phyloP scores from a whole-genome alignment of 345 rosid species.

The Aquilaria sinensis region DNA sequence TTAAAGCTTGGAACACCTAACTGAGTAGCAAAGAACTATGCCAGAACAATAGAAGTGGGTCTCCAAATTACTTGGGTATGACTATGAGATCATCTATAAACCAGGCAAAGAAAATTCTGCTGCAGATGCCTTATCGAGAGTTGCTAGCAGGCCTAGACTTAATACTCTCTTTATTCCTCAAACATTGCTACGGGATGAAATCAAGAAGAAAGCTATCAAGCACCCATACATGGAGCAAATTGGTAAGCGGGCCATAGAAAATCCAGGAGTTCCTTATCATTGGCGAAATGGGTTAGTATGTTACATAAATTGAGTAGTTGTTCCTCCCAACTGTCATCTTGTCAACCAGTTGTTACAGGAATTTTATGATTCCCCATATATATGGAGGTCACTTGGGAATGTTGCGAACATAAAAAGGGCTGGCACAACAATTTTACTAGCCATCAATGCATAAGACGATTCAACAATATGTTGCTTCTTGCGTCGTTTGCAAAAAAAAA shows the following conservation, averaged over 20 bases:
- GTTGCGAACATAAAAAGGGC: not conserved
- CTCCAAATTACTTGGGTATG: too few species aligned
- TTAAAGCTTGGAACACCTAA: too few species aligned
- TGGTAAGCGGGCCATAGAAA: not conserved
- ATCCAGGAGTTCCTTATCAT: not conserved
- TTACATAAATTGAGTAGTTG: not conserved
- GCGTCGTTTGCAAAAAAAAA: not conserved
- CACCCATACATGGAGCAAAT: not conserved
- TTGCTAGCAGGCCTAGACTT: not conserved
- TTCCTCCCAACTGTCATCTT: not conserved
- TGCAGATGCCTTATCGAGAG: not conserved
- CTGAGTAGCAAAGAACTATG: too few species aligned
- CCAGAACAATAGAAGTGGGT: too few species aligned
- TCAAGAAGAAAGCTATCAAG: not conserved
- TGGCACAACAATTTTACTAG: slow-evolving; percentile 11
- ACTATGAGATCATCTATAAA: too few species aligned
- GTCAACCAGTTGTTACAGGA: not conserved
- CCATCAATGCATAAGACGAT: not conserved
- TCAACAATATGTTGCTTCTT: not conserved
- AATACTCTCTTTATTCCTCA: not conserved
- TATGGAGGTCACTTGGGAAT: not conserved
- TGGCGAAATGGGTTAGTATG: not conserved
- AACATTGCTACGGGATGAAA: not conserved
- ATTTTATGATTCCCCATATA: not conserved
- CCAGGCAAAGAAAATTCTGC: not conserved